Percentiles rank a stretch among this genome's conserved stretches.
phyloP scores from a whole-genome alignment of 1,139 yeast species.

The Meyerozyma carpophila region DNA sequence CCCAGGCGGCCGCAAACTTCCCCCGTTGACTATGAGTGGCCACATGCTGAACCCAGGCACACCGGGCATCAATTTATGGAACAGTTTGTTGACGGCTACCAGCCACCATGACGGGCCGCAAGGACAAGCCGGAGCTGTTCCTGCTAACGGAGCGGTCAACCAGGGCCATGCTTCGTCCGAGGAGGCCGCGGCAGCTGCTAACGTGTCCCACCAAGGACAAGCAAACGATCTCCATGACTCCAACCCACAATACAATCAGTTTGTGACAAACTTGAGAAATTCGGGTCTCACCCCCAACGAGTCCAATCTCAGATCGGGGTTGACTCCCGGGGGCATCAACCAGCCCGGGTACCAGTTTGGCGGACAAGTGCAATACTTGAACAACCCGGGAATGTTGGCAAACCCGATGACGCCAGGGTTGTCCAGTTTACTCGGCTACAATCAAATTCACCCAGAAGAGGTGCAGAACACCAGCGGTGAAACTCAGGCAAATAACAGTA shows the following conservation, averaged over 20 bases:
- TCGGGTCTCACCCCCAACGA: slow-evolving; percentile 71
- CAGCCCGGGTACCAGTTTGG: slow-evolving; percentile 16
- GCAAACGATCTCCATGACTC: slow-evolving; percentile 2
- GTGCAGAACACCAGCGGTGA: not conserved
- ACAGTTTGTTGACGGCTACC: slow-evolving; percentile 38
- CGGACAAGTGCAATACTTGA: slow-evolving; percentile 31
- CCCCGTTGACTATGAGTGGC: slow-evolving; percentile 46
- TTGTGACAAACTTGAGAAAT: slow-evolving; percentile 33
- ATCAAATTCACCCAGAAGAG: not conserved
- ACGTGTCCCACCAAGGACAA: slow-evolving; percentile 3
- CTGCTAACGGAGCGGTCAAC: slow-evolving; percentile 3
- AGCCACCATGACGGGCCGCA: slow-evolving; percentile 11
- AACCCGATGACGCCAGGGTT: slow-evolving; percentile 43
- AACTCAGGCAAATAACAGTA: not conserved
- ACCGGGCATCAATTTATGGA: slow-evolving; percentile 46
- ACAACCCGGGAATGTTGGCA: slow-evolving; percentile 40
- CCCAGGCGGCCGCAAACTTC: slow-evolving; percentile 58
- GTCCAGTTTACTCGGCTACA: slow-evolving; percentile 16
- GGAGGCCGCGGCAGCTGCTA: slow-evolving; percentile 5
- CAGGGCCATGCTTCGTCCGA: not conserved
- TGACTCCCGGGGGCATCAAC: slow-evolving; percentile 43
- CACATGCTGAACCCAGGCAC: slow-evolving; percentile 41
- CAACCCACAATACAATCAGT: slow-evolving; percentile 17
- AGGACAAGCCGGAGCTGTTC: slow-evolving; percentile 5
- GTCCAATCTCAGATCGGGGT: slow-evolving; percentile 58